Percentiles rank a stretch among this genome's conserved stretches.
phyloP scores from a whole-genome alignment of 306 rosid genomes.

The Acacia crassicarpa region DNA sequence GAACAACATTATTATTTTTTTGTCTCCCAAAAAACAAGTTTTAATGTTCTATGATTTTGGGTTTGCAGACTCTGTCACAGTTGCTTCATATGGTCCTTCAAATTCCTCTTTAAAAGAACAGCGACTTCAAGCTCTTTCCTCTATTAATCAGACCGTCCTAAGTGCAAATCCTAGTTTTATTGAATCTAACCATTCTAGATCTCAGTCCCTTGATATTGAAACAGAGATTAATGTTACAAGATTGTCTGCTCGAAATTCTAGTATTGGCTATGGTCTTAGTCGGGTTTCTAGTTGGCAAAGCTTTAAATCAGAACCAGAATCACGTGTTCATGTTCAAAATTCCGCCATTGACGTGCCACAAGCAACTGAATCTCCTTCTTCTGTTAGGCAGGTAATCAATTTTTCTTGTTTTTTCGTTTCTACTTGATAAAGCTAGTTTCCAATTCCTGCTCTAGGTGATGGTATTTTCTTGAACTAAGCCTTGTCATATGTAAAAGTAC shows the following conservation, averaged over 20 bases:
- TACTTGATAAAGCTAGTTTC: conserved; percentile 18
- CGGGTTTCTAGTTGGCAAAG: conserved; percentile 56
- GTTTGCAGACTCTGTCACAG: conserved; percentile 58
- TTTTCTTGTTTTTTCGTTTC: conserved; percentile 9
- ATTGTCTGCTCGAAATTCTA: conserved; percentile 46
- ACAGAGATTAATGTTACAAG: conserved; percentile 35
- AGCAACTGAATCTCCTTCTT: conserved; percentile 40
- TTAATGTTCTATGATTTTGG: conserved; percentile 19
- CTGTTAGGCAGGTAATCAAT: conserved; percentile 65
- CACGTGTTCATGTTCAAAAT: conserved; percentile 49
- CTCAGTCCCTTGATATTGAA: conserved; percentile 57
- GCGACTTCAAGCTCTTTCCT: conserved; percentile 76
- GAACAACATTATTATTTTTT: not conserved
- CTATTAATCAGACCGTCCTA: conserved; percentile 60
- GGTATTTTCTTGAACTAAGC: conserved; percentile 11
- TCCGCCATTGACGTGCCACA: conserved; percentile 34
- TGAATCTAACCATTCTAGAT: conserved; percentile 49
- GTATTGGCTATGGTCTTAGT: conserved; percentile 40
- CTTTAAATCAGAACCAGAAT: conserved; percentile 46
- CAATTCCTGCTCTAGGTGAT: not conserved
- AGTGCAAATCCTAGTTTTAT: conserved; percentile 35
- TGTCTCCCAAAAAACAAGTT: not conserved
- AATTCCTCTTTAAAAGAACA: conserved; percentile 64
- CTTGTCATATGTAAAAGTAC: not conserved
- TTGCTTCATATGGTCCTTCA: conserved; percentile 49